Evolutionary conservation across 1,284 basidiomycete species (phyloP).

Genomic region (Cutaneotrichosporon arboriforme): DNA sequence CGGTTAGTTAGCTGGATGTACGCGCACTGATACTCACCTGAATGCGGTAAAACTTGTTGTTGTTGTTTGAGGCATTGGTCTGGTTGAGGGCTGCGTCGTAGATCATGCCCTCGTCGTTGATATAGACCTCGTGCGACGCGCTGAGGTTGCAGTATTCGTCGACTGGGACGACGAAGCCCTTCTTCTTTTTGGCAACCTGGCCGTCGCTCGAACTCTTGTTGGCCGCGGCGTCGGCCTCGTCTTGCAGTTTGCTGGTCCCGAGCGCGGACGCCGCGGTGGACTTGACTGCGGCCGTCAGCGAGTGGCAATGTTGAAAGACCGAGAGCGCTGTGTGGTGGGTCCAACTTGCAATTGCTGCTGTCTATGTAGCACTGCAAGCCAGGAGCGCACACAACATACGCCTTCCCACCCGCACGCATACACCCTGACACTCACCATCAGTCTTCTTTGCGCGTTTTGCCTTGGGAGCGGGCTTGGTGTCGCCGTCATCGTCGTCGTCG

Average conservation of each 20-base stretch:
- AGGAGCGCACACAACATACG: no score
- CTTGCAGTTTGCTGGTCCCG: not conserved
- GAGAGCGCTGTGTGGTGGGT: no score
- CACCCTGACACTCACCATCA: not conserved
- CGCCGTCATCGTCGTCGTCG: conserved; percentile 9
- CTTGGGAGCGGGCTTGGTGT: conserved; percentile 4
- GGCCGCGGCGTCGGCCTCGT: conserved; percentile 2
- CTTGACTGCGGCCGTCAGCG: not conserved
- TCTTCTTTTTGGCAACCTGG: conserved; percentile 7
- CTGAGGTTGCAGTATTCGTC: conserved; percentile 8
- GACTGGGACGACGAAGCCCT: conserved; percentile 6
- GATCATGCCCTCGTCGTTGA: conserved; percentile 50
- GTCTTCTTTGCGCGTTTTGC: conserved; percentile 7
- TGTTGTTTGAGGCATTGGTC: conserved; percentile 58
- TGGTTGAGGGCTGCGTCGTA: conserved; percentile 69
- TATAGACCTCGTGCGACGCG: conserved; percentile 53
- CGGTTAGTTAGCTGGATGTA: not conserved
- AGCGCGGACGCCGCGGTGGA: not conserved
- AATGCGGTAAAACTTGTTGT: conserved; percentile 55
- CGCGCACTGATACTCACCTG: conserved; percentile 5
- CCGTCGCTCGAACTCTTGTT: not conserved
- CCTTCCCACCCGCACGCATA: not conserved
- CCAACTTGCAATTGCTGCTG: no score
- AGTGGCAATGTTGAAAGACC: no score
- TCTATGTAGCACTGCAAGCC: no score